phyloP scores from a whole-genome alignment of 164 flowering plant genomes.

The Kingdonia uniflora region DNA sequence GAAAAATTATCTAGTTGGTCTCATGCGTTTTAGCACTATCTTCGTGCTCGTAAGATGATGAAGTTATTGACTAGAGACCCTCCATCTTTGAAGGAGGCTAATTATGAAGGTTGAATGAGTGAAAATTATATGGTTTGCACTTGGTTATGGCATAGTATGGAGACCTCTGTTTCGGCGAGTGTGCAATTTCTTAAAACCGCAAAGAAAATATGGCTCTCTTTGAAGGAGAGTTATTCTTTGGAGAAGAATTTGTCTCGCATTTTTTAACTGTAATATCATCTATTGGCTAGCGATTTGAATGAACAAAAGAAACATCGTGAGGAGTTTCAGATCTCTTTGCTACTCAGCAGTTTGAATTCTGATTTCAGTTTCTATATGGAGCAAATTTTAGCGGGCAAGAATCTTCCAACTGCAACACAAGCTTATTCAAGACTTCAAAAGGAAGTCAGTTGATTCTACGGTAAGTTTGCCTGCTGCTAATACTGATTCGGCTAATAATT shows the following conservation, averaged over 20 bases:
- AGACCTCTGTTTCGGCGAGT: background rate
- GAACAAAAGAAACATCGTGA: background rate
- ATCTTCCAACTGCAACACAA: background rate
- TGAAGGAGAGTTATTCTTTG: background rate
- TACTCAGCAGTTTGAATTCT: background rate
- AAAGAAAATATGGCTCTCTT: background rate
- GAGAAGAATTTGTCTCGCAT: background rate
- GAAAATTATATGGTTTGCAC: background rate
- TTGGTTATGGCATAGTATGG: constrained; percentile 1
- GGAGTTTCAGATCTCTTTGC: background rate
- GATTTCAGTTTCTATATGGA: background rate
- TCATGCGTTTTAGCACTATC: background rate
- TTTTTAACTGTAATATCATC: background rate
- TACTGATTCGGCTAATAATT: background rate
- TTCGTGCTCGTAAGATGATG: background rate
- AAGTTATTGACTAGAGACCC: background rate
- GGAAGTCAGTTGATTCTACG: background rate
- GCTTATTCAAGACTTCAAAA: background rate
- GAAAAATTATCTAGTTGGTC: background rate
- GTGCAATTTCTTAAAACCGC: background rate
- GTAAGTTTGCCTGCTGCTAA: too few species aligned
- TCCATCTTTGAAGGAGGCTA: background rate
- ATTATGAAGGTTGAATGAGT: background rate
- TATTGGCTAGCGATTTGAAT: background rate
- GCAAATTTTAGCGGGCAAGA: background rate